Conservation (phyloP, 2,329 filamentous ascomycete genomes). For the Verticillium nonalfalfae region DNA sequence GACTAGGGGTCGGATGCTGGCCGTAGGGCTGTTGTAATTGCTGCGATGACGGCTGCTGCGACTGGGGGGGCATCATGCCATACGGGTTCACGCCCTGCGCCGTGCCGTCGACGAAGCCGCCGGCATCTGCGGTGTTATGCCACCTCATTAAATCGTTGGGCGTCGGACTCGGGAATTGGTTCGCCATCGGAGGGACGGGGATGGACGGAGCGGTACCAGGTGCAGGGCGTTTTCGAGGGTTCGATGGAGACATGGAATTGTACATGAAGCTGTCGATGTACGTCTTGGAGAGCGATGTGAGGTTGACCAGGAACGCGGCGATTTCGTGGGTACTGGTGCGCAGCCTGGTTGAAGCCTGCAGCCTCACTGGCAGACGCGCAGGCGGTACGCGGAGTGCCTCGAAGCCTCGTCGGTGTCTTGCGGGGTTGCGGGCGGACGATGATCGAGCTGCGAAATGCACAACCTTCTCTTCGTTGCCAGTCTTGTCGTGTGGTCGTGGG, state of each 20-base stretch:
- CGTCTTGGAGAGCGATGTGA: not conserved
- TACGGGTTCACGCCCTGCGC: slow-evolving; percentile 27
- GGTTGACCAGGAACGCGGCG: not conserved
- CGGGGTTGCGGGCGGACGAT: not conserved
- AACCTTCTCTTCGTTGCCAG: not conserved
- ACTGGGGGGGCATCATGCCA: slow-evolving; percentile 28
- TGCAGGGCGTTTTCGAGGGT: slow-evolving; percentile 65
- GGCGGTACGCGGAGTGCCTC: not conserved
- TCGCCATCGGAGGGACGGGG: slow-evolving; percentile 38
- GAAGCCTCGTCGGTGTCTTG: not conserved
- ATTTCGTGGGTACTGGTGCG: not conserved
- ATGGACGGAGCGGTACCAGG: slow-evolving; percentile 63
- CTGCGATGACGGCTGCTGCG: slow-evolving; percentile 25
- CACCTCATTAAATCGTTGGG: slow-evolving; percentile 41
- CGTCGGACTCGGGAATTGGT: slow-evolving; percentile 38
- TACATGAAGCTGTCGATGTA: slow-evolving; percentile 6
- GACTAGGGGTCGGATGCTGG: slow-evolving; percentile 15
- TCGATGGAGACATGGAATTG: slow-evolving; percentile 36
- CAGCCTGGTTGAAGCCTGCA: not conserved
- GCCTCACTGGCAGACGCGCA: not conserved
- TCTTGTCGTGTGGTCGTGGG: not conserved
- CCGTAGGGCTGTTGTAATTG: slow-evolving; percentile 14
- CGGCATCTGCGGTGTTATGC: slow-evolving; percentile 30
- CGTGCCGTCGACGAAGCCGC: slow-evolving; percentile 28
- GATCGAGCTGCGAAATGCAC: not conserved